Percentiles rank a stretch among this genome's conserved stretches.
Conservation (phyloP, 306 rosid species). For the Quercus agrifolia region DNA sequence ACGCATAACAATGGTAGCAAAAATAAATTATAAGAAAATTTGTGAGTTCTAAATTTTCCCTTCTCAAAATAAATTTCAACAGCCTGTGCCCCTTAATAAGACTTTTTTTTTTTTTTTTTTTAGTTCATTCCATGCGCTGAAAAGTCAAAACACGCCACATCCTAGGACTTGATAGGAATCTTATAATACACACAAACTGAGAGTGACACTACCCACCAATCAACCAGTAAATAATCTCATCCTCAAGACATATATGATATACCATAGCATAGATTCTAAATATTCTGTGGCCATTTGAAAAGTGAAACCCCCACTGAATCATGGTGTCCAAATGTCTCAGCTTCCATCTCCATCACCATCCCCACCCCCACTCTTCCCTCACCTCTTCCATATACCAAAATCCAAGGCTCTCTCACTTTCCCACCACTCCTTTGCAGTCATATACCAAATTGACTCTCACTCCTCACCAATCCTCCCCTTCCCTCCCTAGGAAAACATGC, state of each 20-base stretch:
- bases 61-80: no score
- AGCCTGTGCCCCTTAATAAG: no score
- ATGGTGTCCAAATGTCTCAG: slow-evolving; percentile 39
- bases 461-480: background rate
- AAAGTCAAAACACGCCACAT: background rate
- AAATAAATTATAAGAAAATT: no score
- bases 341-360: slow-evolving; percentile 31
- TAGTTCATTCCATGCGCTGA: background rate
- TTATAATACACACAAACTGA: background rate
- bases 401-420: slow-evolving; percentile 12
- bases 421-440: slow-evolving; percentile 2
- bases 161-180: background rate
- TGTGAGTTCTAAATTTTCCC: no score
- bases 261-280: background rate
- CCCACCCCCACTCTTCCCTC: slow-evolving; percentile 14
- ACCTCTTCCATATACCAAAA: slow-evolving; percentile 13
- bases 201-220: background rate
- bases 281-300: slow-evolving; percentile 7
- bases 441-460: slow-evolving; percentile 1
- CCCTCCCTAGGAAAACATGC: slow-evolving; percentile 24
- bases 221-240: slow-evolving; percentile 30
- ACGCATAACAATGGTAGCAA: no score
- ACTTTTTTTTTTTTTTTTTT: no score
- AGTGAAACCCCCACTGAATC: background rate
- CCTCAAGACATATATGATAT: background rate